phyloP scores from a whole-genome alignment of 2,329 filamentous ascomycete species.

The Neonectria magnoliae region DNA sequence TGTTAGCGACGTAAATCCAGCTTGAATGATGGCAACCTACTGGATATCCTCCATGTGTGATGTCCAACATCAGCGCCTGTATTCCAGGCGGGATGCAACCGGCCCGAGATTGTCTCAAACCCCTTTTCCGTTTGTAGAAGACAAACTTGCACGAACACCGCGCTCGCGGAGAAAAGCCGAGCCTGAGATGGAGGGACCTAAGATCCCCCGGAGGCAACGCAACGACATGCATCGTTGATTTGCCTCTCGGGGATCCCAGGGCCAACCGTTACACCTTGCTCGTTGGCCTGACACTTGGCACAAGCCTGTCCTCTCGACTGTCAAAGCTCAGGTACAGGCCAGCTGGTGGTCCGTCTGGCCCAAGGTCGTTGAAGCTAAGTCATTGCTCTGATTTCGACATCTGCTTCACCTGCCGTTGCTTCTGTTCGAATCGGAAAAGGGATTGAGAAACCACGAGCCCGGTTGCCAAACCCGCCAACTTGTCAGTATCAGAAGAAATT shows the following conservation, averaged over 20 bases:
- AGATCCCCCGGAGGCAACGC: too few species aligned
- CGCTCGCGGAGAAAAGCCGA: too few species aligned
- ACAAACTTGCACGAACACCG: background rate
- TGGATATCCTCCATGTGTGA: background rate
- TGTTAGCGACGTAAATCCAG: background rate
- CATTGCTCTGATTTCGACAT: background rate
- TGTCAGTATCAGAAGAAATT: conserved; percentile 36
- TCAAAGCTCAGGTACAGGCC: background rate
- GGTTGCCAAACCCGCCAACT: conserved; percentile 40
- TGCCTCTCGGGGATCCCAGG: too few species aligned
- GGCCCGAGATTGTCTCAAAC: background rate
- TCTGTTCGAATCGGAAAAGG: conserved; percentile 7
- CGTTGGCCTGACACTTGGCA: too few species aligned
- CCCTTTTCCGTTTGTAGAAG: background rate
- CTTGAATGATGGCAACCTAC: background rate
- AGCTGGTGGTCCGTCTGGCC: background rate
- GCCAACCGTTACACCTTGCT: too few species aligned
- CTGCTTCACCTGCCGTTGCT: background rate
- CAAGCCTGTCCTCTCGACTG: background rate
- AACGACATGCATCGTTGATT: too few species aligned
- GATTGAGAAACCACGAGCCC: conserved; percentile 22
- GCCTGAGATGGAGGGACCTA: too few species aligned
- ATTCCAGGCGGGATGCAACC: background rate
- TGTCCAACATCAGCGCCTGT: conserved; percentile 2
- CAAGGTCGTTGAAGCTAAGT: conserved; percentile 2